Evolutionary conservation across 345 rosid genomes (phyloP), one percentile per base, ranked within the genome.

Genomic region (Tarenaya hassleriana): DNA sequence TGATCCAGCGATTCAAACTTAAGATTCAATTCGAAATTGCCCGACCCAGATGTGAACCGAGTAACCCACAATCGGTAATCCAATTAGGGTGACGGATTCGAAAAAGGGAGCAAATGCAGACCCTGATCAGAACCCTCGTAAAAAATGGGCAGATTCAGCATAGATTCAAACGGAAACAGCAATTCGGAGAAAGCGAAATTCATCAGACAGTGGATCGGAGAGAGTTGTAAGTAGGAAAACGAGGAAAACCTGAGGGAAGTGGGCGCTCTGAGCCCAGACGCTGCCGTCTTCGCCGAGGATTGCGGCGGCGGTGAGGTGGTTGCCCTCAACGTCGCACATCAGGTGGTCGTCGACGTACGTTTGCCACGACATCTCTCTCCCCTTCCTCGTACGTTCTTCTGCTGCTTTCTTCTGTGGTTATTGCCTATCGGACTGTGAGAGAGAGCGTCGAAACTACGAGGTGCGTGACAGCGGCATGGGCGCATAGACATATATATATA

Each of bases 341-440:
- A 86, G 78, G 61, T 87, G 94, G 4, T 87, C 95, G 21, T 87
- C 92, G 5, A 87, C 84, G 70, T 83, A 86, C 16, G 86, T 68
- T 66, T 86, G 95, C 95, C 95, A 83, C 82, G 95, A 87, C 95
- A 87, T 87, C 61, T n/a, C n/a, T 14, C 40, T 40, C 34, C 52
- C 42, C 34, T 14, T 37, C 16, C 29, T 7, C 16, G 27, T 35
- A 21, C 13, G 5, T 29, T 5, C 11, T 6, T 24, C 17, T 7
- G 42, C 54, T 56, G 33, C 49, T 29, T 50, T 42, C 9, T 67
- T 18, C 49, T 55, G 66, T 38, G 61, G 61, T 42, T 38, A 4
- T n/a, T n/a, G n/a, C n/a, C n/a, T n/a, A 50, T 56, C 10, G 43
- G 58, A 27, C 21, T 57, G 69, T 58, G 47, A 34, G 46, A 34